These are phyloP conservation scores for Torrubiellomyces zombiae DNA, from an alignment of 2,329 filamentous ascomycete genomes.

Conservation along the genomic window DNA sequence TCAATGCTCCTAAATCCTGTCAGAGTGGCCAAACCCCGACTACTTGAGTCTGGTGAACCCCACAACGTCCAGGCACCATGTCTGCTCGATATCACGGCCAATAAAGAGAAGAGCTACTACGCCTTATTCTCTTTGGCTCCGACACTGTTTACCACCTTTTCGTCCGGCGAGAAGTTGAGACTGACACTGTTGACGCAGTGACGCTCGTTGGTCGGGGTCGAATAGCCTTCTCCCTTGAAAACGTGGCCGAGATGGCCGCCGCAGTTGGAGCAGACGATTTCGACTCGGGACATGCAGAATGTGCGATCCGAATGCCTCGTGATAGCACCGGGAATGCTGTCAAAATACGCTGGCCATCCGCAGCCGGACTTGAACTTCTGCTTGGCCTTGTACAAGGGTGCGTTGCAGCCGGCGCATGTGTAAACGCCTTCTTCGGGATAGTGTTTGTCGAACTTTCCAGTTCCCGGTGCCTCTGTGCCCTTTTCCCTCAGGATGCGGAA, in stretches of 20 bases:
- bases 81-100: no score
- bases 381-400: slow-evolving; percentile 78
- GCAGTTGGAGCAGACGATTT: slow-evolving; percentile 91
- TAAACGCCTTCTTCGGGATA: slow-evolving; percentile 62
- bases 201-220: slow-evolving; percentile 81
- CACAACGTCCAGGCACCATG: no score
- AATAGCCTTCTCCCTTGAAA: slow-evolving; percentile 76
- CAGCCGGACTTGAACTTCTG: slow-evolving; percentile 96
- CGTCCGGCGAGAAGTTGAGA: slow-evolving; percentile 60
- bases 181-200: slow-evolving; percentile 95
- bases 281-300: slow-evolving; percentile 71
- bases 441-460: slow-evolving; percentile 80
- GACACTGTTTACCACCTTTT: slow-evolving; percentile 28
- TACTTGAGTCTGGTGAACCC: no score
- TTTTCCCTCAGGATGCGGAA: slow-evolving; percentile 87
- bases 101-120: no score
- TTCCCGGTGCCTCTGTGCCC: slow-evolving; percentile 69
- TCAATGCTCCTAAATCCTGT: no score
- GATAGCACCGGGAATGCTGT: slow-evolving; percentile 83
- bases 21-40: no score
- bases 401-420: slow-evolving; percentile 68
- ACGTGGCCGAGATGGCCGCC: slow-evolving; percentile 91
- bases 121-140: slow-evolving; percentile 20
- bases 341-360: slow-evolving; percentile 96
- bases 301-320: slow-evolving; percentile 60